Evolutionary conservation across 2,329 filamentous ascomycete genomes (phyloP).

Genomic region (Sporothrix humicola): DNA sequence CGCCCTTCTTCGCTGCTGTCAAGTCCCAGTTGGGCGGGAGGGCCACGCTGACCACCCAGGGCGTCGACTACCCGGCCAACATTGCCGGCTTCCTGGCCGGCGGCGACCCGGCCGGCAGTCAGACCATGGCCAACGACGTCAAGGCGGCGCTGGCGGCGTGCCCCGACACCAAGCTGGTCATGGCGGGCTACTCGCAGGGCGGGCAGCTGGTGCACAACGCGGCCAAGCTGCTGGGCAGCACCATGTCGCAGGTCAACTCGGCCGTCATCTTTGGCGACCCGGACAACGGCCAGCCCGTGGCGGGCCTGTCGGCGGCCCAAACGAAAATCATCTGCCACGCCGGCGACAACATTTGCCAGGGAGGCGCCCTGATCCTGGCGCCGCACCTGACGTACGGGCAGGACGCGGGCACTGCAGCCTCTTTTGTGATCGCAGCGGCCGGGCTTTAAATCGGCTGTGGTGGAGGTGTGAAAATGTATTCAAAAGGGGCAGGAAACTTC

Average conservation of each 20-base stretch:
- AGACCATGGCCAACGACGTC: conserved; percentile 1
- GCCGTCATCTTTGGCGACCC: not conserved
- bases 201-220: not conserved
- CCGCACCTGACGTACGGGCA: not conserved
- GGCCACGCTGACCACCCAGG: not conserved
- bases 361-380: not conserved
- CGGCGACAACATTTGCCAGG: not conserved
- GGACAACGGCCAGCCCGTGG: not conserved
- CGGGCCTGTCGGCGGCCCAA: not conserved
- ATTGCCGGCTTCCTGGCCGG: not conserved
- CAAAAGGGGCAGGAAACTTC: not conserved
- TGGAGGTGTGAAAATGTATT: not conserved
- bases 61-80: not conserved
- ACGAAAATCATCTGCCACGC: not conserved
- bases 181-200: not conserved
- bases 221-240: not conserved
- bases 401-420: not conserved
- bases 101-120: not conserved
- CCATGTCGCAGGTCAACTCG: not conserved
- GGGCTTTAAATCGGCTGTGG: not conserved
- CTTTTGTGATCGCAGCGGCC: not conserved
- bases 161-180: not conserved
- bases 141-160: not conserved
- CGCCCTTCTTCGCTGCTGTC: not conserved
- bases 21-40: not conserved